These are phyloP conservation scores for Calonectria pseudoturangicola DNA, from an alignment of 2,329 filamentous ascomycete species.

Conservation along the genomic window DNA sequence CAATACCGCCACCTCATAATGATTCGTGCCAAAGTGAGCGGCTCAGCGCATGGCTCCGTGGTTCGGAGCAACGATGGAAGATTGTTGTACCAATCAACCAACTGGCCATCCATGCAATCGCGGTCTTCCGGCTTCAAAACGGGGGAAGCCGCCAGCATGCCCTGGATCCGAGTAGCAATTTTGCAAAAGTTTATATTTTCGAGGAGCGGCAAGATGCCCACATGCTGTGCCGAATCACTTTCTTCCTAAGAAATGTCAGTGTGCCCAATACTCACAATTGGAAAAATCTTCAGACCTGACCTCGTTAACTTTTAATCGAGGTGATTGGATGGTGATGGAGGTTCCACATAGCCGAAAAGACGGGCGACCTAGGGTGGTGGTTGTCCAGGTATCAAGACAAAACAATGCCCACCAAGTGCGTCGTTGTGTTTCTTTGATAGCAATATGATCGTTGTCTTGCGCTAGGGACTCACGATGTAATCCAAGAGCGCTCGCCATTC, in stretches of 20 bases:
- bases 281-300: slow-evolving; percentile 35
- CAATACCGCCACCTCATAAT: slow-evolving; percentile 90
- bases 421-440: slow-evolving; percentile 72
- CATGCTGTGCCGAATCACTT: slow-evolving; percentile 73
- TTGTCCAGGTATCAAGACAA: slow-evolving; percentile 84
- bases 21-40: slow-evolving; percentile 80
- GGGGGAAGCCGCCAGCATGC: slow-evolving; percentile 82
- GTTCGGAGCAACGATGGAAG: slow-evolving; percentile 80
- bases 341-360: slow-evolving; percentile 81
- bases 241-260: slow-evolving; percentile 36
- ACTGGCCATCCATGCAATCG: slow-evolving; percentile 78
- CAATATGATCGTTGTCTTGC: slow-evolving; percentile 23
- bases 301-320: slow-evolving; percentile 70
- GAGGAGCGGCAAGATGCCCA: slow-evolving; percentile 82
- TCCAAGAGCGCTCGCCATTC: slow-evolving; percentile 83
- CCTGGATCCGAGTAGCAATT: slow-evolving; percentile 85
- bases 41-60: slow-evolving; percentile 80
- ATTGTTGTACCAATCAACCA: slow-evolving; percentile 83
- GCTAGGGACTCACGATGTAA: slow-evolving; percentile 75
- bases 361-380: slow-evolving; percentile 81
- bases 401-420: slow-evolving; percentile 86
- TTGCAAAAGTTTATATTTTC: slow-evolving; percentile 88
- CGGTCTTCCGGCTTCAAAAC: slow-evolving; percentile 80
- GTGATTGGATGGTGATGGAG: slow-evolving; percentile 78
- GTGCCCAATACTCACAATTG: not conserved